Evolutionary conservation across 2,329 filamentous ascomycete genomes (phyloP), one percentile per base, ranked within the genome.

Genomic region (Aspergillus clavatus): DNA sequence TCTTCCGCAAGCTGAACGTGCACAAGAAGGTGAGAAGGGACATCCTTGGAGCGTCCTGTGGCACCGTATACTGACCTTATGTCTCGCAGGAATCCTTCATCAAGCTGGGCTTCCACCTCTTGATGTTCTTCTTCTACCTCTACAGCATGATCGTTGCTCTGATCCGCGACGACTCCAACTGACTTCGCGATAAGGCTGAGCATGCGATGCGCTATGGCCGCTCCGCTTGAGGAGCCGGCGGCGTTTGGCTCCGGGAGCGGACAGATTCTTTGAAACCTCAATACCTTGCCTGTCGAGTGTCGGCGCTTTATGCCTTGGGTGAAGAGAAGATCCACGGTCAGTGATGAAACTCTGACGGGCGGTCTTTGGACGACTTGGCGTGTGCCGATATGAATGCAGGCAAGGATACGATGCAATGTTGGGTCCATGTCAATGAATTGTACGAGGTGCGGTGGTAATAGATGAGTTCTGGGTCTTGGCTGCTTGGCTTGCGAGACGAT

Each of bases 121-220:
- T 98, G 74, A 96, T 98, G 89, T 98, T 98, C 82, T 98, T 98
- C 83, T 98, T 97, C 82, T 98, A 98, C 76, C 86, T 98, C 46
- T 95, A 95, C 81, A 94, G 87, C 84, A 94, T 93, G 87, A 93
- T 93, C 60, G 91, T 96, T 54, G 91, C 93, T 56, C 80, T 98
- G 53, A 98, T 98, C 77, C 84, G 86, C 65, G 93, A 97, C 71
- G 93, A 98, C 75, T 82, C 86, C 49, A 81, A 89, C 72, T 95
- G 84, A 84, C 58, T 70, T 54, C 60, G 61, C 47, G 55, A 56
- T 41, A 58, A 63, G 57, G 58, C 65, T 58, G 66, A 62, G 44
- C 51, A 66, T 60, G 63, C 60, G 45, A 72, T 71, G 67, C 66
- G 60, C 54, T 58, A 67, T 56, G 63, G 62, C 53, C 52, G 51